Conservation (phyloP, 306 rosid species). For the Cucumis melo region DNA sequence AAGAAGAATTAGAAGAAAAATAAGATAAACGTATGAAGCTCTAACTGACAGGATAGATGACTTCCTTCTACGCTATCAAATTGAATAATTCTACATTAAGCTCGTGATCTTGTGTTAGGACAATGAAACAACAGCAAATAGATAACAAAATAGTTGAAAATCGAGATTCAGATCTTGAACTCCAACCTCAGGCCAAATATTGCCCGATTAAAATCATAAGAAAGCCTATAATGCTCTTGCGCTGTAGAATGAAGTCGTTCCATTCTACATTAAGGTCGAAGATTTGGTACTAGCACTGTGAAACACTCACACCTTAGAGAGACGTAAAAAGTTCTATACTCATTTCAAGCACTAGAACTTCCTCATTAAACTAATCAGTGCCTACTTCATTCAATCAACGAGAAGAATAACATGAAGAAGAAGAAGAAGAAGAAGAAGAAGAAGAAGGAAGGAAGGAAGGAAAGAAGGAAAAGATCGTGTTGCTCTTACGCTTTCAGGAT, state of each 20-base stretch:
- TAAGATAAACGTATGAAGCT: background rate
- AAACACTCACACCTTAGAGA: background rate
- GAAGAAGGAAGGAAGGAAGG: too few relatives aligned
- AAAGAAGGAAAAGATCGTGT: background rate
- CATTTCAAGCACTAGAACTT: background rate
- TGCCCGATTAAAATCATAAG: background rate
- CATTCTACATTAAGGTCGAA: background rate
- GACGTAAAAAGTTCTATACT: background rate
- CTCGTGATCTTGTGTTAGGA: background rate
- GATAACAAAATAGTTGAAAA: background rate
- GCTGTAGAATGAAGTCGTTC: background rate
- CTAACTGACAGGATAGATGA: background rate
- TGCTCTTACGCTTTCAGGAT: conserved; percentile 53
- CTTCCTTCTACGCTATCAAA: background rate
- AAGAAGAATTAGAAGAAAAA: background rate
- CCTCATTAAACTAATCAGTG: background rate
- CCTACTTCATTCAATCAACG: background rate
- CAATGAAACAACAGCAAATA: background rate
- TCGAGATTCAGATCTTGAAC: background rate
- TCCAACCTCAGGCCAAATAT: background rate
- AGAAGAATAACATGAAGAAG: background rate
- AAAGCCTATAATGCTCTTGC: background rate
- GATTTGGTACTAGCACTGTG: background rate
- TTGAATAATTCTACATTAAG: background rate
- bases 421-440: background rate